Evolutionary conservation across 2,329 filamentous ascomycete genomes (phyloP), one percentile per base, ranked within the genome.

Genomic region (Phyllosticta paracitricarpa): DNA sequence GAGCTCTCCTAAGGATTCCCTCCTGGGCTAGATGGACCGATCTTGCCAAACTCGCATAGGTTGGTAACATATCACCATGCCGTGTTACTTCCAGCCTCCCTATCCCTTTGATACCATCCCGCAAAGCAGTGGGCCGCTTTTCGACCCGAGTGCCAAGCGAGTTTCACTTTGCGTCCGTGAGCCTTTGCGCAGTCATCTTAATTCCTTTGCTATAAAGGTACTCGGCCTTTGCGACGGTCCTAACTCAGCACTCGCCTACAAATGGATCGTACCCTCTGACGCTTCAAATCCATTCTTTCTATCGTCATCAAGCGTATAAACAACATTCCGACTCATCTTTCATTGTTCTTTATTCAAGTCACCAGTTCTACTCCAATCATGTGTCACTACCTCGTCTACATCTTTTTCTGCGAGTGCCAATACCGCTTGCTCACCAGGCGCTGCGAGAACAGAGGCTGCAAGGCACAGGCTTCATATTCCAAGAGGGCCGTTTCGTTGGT

Each of bases 321-420:
- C 22, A 57, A 48, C 33, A n/a, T 48, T 6, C n/a, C 33, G n/a
- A 51, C n/a, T 52, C 24, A 30, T 14, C 14, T 17, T 12, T 25
- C 19, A 19, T 14, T 19, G 2, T 14, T 48, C 33, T 10, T 4
- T 22, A 22, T 22, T 57, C 35, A 25, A 28, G 4, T 48, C 40
- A 48, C 3, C n/a, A 40, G 35, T 5, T n/a, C 4, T 51, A 51
- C 48, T 8, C 2, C 33, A 40, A 59, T 7, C n/a, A 61, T 61
- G 58, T 61, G 58, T n/a, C 54, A 61, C 54, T 61, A 61, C 54
- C 8, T 56, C 25, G 48, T 61, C 53, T 61, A 61, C 40, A 24
- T 55, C 26, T 61, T 61, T 14, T 61, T 61, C 58, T 61, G 58
- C 40, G 58, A 54, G 26, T 61, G 58, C 40, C 58, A 61, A 19